phyloP scores from a whole-genome alignment of 441 rosid species.

The Raphanus hybrid region DNA sequence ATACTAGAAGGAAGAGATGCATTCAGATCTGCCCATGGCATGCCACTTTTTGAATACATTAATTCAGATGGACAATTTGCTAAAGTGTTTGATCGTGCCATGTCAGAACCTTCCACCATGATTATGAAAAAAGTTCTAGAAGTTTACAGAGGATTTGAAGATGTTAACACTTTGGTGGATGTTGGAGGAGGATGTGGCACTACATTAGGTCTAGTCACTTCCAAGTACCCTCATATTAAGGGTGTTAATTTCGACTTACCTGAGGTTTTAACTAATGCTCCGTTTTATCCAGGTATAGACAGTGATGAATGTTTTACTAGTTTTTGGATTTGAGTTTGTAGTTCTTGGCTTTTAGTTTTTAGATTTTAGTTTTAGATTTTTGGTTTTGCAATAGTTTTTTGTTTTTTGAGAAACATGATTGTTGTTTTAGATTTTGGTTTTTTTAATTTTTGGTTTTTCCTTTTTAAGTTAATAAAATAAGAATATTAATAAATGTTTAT shows the following conservation, averaged over 20 bases:
- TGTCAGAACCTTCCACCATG: neutral
- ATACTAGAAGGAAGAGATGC: neutral
- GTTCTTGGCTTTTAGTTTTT: conserved; percentile 32
- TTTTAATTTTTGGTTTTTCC: no score
- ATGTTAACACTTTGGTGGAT: neutral
- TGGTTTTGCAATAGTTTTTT: no score
- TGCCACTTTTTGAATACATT: neutral
- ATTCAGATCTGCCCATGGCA: neutral
- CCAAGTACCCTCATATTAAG: neutral
- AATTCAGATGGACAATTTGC: neutral
- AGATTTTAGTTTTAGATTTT: no score
- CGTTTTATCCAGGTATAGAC: neutral
- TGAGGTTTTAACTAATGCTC: neutral
- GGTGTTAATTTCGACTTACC: neutral
- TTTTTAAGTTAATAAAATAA: no score
- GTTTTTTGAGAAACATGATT: no score
- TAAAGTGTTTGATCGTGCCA: neutral
- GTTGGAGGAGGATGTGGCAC: neutral
- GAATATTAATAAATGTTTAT: no score
- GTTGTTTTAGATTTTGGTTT: no score
- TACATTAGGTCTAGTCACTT: neutral
- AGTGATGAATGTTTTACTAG: no score
- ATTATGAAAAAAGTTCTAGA: neutral
- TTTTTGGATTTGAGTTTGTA: conserved; percentile 43
- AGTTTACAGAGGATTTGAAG: neutral